Evolutionary conservation across 371 early-diverging fungal genomes (phyloP), one percentile per base, ranked within the genome.

Genomic region (Mortierella sp.): DNA sequence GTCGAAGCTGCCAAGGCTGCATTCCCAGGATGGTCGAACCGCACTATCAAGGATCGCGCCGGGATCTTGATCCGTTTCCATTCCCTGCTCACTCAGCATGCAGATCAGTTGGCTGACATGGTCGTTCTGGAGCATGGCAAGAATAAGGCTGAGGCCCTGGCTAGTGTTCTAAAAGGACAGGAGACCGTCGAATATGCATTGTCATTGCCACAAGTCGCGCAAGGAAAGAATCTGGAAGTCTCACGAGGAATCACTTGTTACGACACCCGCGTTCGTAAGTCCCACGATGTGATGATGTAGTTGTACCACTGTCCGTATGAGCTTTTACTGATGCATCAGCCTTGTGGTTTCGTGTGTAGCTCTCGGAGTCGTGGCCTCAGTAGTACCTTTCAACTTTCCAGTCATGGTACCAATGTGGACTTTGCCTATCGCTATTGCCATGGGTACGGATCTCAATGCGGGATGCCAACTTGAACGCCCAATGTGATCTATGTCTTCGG

Each of bases 361-460:
- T 7, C 71, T 91, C 34, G 92, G 92, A 17, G 92, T 92, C 19
- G 90, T 90, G 14, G 86, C 79, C 24, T 83, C 88, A 1, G 90
- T 91, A 6, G 92, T 92, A 43, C 92, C 92, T 6, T 92, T 92
- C 57, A 86, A 86, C 68, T 91, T 91, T 54, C 92, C 92, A 12
- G 84, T 90, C 67, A 92, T 92, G 91, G 87, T 86, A n/a, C 87
- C 92, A 17, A 82, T 88, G 80, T 91, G 92, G 92, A 88, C 91
- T 6, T 62, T 91, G 16, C 91, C 91, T 2, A 82, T 91, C 34
- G 87, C 88, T n/a, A 79, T 92, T 41, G 88, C 84, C 21, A 73
- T 70, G 60, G 81, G 81, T 62, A 79, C 63, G 31, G 34, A 34
- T 7, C 10, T 34, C 34, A 10, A 34, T 4, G 7, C 7, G 10